Evolutionary conservation across 257 asterid species (phyloP).

Genomic region (Dorcoceras hygrometricum): DNA sequence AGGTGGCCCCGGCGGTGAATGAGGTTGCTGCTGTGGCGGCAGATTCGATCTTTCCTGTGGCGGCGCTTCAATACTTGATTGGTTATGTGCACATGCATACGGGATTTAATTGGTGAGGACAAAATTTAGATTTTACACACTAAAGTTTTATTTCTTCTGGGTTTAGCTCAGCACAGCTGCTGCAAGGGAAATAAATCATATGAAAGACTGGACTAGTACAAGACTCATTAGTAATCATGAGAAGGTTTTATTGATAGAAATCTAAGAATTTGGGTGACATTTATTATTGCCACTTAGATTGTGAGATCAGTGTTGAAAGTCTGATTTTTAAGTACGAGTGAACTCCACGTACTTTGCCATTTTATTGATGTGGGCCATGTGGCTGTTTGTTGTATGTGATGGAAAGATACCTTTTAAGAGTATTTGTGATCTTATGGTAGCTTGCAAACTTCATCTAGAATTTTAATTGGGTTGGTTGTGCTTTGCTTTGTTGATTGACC

Average conservation of each 20-base stretch:
- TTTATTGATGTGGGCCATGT: neutral
- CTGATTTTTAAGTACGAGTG: neutral
- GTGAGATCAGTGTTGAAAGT: neutral
- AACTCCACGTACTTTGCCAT: neutral
- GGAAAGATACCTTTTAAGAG: neutral
- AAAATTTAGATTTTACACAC: neutral
- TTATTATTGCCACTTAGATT: neutral
- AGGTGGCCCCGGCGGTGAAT: constrained; percentile 51
- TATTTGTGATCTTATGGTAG: neutral
- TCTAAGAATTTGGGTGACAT: neutral
- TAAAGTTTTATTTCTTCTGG: neutral
- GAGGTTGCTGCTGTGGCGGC: constrained; percentile 89
- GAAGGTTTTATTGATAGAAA: constrained; percentile 7
- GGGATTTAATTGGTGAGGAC: constrained; percentile 68
- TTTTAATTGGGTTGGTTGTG: constrained; percentile 8
- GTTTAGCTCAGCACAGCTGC: neutral
- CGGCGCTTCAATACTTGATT: constrained; percentile 67
- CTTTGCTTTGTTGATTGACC: constrained; percentile 11
- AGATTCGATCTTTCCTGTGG: constrained; percentile 77
- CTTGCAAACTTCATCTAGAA: neutral
- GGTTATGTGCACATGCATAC: constrained; percentile 64
- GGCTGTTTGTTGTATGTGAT: neutral
- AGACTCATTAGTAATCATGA: neutral
- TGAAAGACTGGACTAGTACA: neutral
- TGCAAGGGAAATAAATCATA: neutral